Percentiles rank a stretch among this genome's conserved stretches.
Conservation (phyloP, 108 stramenopile species). For the Skeletonema costatum region DNA sequence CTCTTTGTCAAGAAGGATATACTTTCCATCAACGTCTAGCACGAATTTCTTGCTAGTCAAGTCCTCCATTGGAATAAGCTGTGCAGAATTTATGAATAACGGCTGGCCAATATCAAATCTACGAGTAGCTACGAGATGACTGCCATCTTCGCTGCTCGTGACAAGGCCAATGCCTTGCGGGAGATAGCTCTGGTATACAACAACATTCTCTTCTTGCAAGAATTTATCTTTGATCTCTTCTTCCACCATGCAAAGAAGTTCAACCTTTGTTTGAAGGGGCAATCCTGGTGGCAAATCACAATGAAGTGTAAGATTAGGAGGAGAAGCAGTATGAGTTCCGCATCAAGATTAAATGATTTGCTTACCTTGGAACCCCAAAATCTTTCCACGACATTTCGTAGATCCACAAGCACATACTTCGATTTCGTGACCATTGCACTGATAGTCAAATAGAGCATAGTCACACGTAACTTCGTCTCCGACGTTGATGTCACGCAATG, state of each 20-base stretch:
- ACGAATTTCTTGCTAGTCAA: slow-evolving; percentile 6
- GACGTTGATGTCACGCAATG: slow-evolving; percentile 24
- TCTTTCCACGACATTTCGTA: slow-evolving; percentile 27
- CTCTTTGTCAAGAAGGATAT: slow-evolving; percentile 14
- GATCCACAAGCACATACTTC: slow-evolving; percentile 40
- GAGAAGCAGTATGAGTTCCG: background rate
- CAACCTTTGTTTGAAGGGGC: slow-evolving; percentile 20
- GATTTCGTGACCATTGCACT: slow-evolving; percentile 35
- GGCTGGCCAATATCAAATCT: slow-evolving; percentile 26
- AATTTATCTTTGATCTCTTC: slow-evolving; percentile 40
- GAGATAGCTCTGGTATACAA: slow-evolving; percentile 14
- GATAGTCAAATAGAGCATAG: slow-evolving; percentile 40
- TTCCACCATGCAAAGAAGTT: slow-evolving; percentile 19
- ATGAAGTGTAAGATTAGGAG: background rate
- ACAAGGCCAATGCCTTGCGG: slow-evolving; percentile 26
- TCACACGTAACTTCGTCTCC: slow-evolving; percentile 46
- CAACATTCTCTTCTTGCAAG: slow-evolving; percentile 5
- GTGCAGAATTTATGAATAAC: slow-evolving; percentile 13
- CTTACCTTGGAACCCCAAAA: slow-evolving; percentile 39
- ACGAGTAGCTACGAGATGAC: slow-evolving; percentile 27
- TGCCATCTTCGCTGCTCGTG: slow-evolving; percentile 14
- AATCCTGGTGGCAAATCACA: slow-evolving; percentile 13
- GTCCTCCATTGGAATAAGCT: slow-evolving; percentile 9
- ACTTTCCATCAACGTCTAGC: slow-evolving; percentile 13
- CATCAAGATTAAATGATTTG: background rate